These are phyloP conservation scores for Arthrobotrys conoides DNA, from an alignment of 2,329 filamentous ascomycete species.

Conservation along the genomic window DNA sequence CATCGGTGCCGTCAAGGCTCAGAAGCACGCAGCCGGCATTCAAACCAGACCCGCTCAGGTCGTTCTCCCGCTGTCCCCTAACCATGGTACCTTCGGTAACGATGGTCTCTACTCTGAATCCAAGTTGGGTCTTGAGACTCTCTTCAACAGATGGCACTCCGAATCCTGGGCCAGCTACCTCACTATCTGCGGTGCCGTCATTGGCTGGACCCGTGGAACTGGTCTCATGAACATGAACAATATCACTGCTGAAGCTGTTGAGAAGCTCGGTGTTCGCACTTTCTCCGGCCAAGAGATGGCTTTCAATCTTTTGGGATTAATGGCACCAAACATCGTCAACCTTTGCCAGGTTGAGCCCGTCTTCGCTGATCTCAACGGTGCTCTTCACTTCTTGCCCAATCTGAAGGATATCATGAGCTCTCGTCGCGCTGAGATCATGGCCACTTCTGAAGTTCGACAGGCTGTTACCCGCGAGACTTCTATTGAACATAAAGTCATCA, in stretches of 20 bases:
- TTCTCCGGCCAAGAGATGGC: constrained; percentile 99
- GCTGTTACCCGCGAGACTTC: constrained; percentile 96
- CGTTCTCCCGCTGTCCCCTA: constrained; percentile 93
- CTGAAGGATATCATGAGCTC: constrained; percentile 94
- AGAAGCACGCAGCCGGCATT: constrained; percentile 88
- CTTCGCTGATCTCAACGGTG: constrained; percentile 96
- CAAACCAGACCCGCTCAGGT: constrained; percentile 97
- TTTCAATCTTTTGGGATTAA: constrained; percentile 95
- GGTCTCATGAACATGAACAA: constrained; percentile 99
- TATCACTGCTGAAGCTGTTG: constrained; percentile 94
- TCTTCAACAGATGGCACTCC: constrained; percentile 98
- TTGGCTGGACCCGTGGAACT: constrained; percentile 98
- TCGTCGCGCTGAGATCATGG: constrained; percentile 92
- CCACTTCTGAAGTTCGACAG: constrained; percentile 91
- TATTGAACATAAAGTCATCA: constrained; percentile 96
- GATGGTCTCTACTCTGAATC: constrained; percentile 99
- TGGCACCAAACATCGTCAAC: constrained; percentile 94
- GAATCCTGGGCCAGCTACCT: constrained; percentile 98
- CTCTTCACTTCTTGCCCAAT: constrained; percentile 96
- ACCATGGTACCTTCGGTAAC: constrained; percentile 98
- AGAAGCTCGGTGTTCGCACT: constrained; percentile 95
- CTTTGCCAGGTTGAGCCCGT: constrained; percentile 96
- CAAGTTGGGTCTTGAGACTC: constrained; percentile 94
- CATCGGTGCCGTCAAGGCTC: constrained; percentile 87
- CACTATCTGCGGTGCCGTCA: constrained; percentile 97